phyloP scores from a whole-genome alignment of 2,329 filamentous ascomycete species.

The Ceratocystis papillata region DNA sequence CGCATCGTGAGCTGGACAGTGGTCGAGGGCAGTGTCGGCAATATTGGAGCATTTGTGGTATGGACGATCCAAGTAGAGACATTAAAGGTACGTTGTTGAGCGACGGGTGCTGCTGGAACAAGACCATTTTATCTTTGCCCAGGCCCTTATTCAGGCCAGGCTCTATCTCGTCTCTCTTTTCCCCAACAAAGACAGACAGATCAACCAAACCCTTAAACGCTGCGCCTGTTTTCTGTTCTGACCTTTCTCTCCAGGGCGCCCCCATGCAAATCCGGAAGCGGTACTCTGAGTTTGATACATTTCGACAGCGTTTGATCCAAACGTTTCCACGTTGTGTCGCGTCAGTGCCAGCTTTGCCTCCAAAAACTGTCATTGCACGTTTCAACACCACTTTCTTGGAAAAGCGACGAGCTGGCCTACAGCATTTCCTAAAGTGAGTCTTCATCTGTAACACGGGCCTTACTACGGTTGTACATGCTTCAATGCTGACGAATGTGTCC shows the following conservation, averaged over 20 bases:
- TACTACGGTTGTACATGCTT: background rate
- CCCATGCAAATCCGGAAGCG: conserved; percentile 56
- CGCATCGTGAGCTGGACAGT: conserved; percentile 47
- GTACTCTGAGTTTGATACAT: conserved; percentile 87
- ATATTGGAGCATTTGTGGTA: conserved; percentile 80
- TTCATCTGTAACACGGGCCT: no score
- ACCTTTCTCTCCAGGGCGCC: conserved; percentile 40
- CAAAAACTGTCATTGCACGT: conserved; percentile 80
- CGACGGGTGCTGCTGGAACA: background rate
- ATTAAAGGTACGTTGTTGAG: conserved; percentile 51
- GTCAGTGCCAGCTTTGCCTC: conserved; percentile 80
- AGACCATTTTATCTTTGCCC: background rate
- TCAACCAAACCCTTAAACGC: background rate
- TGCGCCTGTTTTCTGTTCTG: no score
- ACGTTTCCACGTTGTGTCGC: conserved; percentile 76
- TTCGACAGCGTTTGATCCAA: conserved; percentile 59
- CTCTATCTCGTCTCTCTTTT: background rate
- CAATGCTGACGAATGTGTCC: background rate
- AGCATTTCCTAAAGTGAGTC: conserved; percentile 84
- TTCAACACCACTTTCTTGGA: conserved; percentile 81
- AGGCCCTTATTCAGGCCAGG: no score
- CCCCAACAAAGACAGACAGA: background rate
- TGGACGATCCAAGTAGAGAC: conserved; percentile 88
- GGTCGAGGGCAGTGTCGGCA: conserved; percentile 46
- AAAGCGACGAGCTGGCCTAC: conserved; percentile 66